Evolutionary conservation across 257 asterid genomes (phyloP).

Genomic region (Mitragyna speciosa): DNA sequence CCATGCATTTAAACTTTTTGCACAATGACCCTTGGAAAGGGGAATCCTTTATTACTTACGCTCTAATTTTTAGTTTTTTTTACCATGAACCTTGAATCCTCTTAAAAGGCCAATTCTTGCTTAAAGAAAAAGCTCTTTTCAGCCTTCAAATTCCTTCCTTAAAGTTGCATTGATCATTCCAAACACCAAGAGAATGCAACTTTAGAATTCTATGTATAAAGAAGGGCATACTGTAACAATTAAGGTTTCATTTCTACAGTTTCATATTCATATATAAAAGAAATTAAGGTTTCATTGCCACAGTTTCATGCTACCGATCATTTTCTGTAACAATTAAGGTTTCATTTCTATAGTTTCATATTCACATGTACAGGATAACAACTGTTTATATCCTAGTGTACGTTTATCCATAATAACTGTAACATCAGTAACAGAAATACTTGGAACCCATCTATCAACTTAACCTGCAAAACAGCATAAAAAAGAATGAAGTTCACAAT

Average conservation of each 20-base stretch:
- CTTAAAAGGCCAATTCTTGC: background rate
- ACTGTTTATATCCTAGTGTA: too few relatives aligned
- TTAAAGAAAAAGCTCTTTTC: background rate
- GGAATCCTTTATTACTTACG: background rate
- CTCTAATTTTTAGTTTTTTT: too few relatives aligned
- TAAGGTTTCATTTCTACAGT: background rate
- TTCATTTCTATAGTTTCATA: background rate
- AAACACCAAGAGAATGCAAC: background rate
- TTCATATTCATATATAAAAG: background rate
- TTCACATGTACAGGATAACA: background rate
- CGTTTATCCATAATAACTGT: background rate
- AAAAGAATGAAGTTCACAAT: background rate
- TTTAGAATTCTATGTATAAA: too few relatives aligned
- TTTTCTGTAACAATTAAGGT: background rate
- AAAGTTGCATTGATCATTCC: background rate
- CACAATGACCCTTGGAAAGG: background rate
- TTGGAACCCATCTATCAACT: background rate
- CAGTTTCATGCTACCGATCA: too few relatives aligned
- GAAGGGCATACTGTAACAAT: background rate
- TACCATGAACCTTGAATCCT: background rate
- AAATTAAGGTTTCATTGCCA: too few relatives aligned
- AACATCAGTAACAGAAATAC: too few relatives aligned
- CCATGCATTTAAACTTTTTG: too few relatives aligned
- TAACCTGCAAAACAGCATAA: background rate
- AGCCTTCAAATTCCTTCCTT: background rate